Evolutionary conservation across 345 rosid species (phyloP).

Genomic region (Cardamine chenopodiifolia): DNA sequence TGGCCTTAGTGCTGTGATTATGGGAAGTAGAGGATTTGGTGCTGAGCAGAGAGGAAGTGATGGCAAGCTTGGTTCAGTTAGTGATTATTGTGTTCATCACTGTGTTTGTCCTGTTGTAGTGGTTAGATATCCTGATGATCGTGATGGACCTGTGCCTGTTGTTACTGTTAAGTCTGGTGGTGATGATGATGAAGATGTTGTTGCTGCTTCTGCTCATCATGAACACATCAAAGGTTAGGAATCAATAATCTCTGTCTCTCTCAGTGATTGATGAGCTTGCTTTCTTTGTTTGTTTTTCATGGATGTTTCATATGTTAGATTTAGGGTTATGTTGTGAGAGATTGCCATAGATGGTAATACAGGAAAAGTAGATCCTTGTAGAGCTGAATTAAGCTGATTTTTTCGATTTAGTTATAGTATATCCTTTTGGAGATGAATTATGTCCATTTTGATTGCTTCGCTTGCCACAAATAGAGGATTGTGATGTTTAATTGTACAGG

Average conservation of each 20-base stretch:
- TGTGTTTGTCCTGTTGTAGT: slow-evolving; percentile 91
- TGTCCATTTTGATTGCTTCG: slow-evolving; percentile 7
- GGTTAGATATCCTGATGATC: slow-evolving; percentile 51
- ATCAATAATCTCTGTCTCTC: background rate
- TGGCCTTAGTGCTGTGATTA: slow-evolving; percentile 73
- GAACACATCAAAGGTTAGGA: slow-evolving; percentile 46
- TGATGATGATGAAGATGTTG: slow-evolving; percentile 30
- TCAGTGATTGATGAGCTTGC: background rate
- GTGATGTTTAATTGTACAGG: background rate
- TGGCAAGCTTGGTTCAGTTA: slow-evolving; percentile 80
- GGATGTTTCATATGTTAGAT: slow-evolving; percentile 20
- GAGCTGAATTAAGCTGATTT: background rate
- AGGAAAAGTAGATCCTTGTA: background rate
- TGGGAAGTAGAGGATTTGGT: slow-evolving; percentile 92
- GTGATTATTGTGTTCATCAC: slow-evolving; percentile 87
- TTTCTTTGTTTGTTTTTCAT: slow-evolving; percentile 8
- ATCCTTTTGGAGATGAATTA: background rate
- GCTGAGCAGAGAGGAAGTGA: slow-evolving; percentile 52
- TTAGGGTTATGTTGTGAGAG: slow-evolving; percentile 15
- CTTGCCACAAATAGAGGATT: background rate
- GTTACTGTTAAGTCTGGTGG: slow-evolving; percentile 36
- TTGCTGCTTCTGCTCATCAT: slow-evolving; percentile 28
- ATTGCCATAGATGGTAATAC: slow-evolving; percentile 8
- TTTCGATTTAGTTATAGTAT: slow-evolving; percentile 1
- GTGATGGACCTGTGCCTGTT: slow-evolving; percentile 42